Evolutionary conservation across 2,329 filamentous ascomycete genomes (phyloP), one percentile per base, ranked within the genome.

Genomic region (Exophiala alcalophila): DNA sequence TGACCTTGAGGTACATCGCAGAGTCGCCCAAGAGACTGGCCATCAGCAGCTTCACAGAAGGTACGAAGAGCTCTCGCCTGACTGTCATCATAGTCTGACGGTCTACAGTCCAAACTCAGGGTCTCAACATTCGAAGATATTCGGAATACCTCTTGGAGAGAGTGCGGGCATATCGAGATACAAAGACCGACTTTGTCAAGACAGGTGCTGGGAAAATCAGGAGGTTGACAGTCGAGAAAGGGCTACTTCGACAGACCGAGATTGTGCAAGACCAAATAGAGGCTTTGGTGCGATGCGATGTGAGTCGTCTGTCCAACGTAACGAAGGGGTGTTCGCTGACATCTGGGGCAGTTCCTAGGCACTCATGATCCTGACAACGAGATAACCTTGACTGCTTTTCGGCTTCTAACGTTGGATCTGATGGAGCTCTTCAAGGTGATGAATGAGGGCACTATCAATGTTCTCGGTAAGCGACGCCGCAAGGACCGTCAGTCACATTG

Each of bases 391-490:
- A 94, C 88, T 7, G 90, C 94, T 19, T 98, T 97, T 62, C 80
- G 92, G 45, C 73, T 98, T 51, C 72, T 98, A 40, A 94, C 94
- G 14, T 74, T 95, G 58, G 92, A 98, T 64, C 73, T 98, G 25
- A 68, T 98, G 48, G 82, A 86, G 10, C 72, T 98, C 40, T 98
- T 95, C 69, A 89, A 94, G 59, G 87, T 92, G 32, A 84, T 96
- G 68, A 98, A 98, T 61, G 89, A 96, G 67, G 92, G 87, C 34
- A 86, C 95, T 61, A 98, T 98, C 68, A 96, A 94, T 65, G 88
- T 98, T 47, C 72, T 98, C 44, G 88, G 91, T 94, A 72, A 53
- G 80, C 60, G 4, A 31, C 26, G 6, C 7, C 20, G 11, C 42
- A 26, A 31, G 47, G 47, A 58, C 28, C 56, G 34, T 10, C 11